Percentiles rank a stretch among this genome's conserved stretches.
These are phyloP conservation scores for Tylopilus orsonianus DNA, from an alignment of 1,284 basidiomycete genomes.

Conservation along the genomic window DNA sequence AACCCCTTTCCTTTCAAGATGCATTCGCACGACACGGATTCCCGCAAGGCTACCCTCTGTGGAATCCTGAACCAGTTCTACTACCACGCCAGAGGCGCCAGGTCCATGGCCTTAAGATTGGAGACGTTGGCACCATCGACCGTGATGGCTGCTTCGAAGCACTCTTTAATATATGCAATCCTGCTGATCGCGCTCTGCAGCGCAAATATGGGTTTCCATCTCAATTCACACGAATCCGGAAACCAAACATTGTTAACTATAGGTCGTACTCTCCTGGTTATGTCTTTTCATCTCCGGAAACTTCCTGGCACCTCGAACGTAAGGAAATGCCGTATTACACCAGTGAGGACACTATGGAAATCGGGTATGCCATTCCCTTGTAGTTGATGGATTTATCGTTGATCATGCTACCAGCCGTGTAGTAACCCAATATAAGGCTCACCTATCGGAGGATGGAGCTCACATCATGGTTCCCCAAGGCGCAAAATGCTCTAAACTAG, in stretches of 20 bases:
- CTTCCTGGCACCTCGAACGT: background rate
- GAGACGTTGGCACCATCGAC: background rate
- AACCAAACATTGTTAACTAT: background rate
- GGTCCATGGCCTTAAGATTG: background rate
- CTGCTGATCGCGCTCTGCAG: background rate
- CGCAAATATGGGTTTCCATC: background rate
- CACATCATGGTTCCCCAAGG: background rate
- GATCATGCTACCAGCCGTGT: background rate
- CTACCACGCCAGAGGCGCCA: background rate
- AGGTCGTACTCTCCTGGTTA: background rate
- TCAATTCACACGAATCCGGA: background rate
- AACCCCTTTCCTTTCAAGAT: too few relatives aligned
- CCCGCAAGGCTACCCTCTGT: too few relatives aligned
- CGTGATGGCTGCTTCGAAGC: background rate
- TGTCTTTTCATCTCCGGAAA: background rate
- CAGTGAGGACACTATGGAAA: background rate
- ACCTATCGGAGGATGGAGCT: background rate
- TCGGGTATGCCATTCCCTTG: background rate
- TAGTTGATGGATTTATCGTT: background rate
- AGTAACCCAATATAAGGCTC: background rate
- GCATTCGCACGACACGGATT: too few relatives aligned
- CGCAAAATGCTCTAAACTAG: background rate
- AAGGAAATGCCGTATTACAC: background rate
- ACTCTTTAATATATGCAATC: background rate
- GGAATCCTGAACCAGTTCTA: background rate